phyloP scores from a whole-genome alignment of 2,329 filamentous ascomycete genomes.

The Cadophora luteo-olivacea region DNA sequence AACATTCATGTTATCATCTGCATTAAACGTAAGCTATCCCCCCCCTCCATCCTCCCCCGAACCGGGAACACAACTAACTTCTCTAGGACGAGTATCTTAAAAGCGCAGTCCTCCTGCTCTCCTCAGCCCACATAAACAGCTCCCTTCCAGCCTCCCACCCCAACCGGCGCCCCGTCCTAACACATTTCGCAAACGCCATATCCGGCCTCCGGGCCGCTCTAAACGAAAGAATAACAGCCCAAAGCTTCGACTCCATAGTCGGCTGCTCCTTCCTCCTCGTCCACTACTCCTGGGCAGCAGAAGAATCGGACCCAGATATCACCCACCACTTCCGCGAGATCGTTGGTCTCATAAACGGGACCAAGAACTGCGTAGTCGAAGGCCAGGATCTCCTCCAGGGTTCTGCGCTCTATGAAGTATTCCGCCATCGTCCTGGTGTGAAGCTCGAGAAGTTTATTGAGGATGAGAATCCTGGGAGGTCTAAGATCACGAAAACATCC shows the following conservation, averaged over 20 bases:
- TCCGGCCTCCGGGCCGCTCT: slow-evolving; percentile 20
- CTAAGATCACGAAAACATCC: not conserved
- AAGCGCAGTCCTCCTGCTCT: slow-evolving; percentile 21
- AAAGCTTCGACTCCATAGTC: slow-evolving; percentile 23
- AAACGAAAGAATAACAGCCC: slow-evolving; percentile 10
- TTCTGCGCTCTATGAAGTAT: slow-evolving; percentile 9
- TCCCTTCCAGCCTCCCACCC: slow-evolving; percentile 17
- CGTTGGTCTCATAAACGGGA: not conserved
- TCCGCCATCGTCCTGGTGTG: slow-evolving; percentile 21
- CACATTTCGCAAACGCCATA: slow-evolving; percentile 17
- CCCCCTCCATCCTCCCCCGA: too few species aligned
- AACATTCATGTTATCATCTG: slow-evolving; percentile 8
- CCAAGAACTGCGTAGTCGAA: slow-evolving; percentile 19
- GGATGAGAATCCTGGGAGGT: not conserved
- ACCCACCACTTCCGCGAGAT: not conserved
- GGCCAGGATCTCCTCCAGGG: not conserved
- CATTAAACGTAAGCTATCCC: slow-evolving; percentile 11
- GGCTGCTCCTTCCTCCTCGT: slow-evolving; percentile 20
- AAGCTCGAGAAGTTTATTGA: slow-evolving; percentile 19
- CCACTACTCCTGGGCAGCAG: slow-evolving; percentile 23
- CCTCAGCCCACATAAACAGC: slow-evolving; percentile 22
- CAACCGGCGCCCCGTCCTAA: slow-evolving; percentile 3
- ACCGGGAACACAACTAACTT: not conserved
- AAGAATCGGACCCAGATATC: not conserved
- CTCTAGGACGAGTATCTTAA: slow-evolving; percentile 22